Evolutionary conservation across 208 protist genomes (phyloP), one percentile per base, ranked within the genome.

Genomic region (Naegleria fowleri): DNA sequence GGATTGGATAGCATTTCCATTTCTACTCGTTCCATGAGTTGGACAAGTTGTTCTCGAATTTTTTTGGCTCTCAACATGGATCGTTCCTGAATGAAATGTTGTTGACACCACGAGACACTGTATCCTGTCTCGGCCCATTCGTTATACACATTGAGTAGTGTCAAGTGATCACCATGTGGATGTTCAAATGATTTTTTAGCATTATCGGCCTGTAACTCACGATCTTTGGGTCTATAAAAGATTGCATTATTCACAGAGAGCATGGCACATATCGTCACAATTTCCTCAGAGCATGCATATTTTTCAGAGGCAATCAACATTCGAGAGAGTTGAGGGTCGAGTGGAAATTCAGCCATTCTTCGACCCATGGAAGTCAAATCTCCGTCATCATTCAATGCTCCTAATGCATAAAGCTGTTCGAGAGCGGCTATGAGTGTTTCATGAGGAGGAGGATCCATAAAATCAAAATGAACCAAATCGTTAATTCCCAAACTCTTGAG

Each of bases 291-390:
- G 88, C 96, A 98, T 33, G 93, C 93, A 41, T 97, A 93, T 29
- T 92, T 91, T 48, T 94, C 93, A 25, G 94, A 94, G 13, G 93
- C 93, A 88, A 98, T 93, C 58, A 98, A 93, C 90, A 96, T 96
- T 93, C 99, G 99, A 67, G 97, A 96, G 6, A 99, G 93, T 92
- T 98, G 98, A 39, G 99, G 99, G 90, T 99, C 98, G 90, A 99
- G 93, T 90, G 99, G 99, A 92, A 99, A 99, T 93, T 99, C 98
- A 5, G 98, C 94, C 98, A 99, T 99, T 58, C 97, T 96, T n/a
- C 95, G 86, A 0, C 99, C 99, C 0, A 97, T 94, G 19, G 97
- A 94, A 7, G 99, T 99, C 0, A 99, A 94, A 1, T 97, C 93
- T 25, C 98, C 99, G 39, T 99, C 97, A 48, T 98, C 96, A 92